Conservation (phyloP, 1,284 basidiomycete genomes). For the Fomitopsis palustris region DNA sequence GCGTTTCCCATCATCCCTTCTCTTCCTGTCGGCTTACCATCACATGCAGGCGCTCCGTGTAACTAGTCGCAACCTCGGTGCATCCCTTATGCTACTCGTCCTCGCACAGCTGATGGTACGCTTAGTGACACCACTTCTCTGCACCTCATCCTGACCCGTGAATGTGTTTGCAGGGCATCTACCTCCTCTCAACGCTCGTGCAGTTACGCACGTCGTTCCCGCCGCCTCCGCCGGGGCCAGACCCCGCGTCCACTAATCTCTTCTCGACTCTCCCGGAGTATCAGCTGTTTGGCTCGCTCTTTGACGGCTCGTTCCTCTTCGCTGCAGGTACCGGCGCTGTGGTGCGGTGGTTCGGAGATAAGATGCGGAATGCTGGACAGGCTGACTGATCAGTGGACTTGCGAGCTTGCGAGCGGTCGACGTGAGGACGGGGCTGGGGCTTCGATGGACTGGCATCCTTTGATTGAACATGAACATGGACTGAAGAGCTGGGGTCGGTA, state of each 20-base stretch:
- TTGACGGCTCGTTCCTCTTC: constrained; percentile 67
- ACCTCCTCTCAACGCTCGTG: constrained; percentile 72
- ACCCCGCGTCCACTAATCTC: constrained; percentile 42
- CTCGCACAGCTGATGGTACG: constrained; percentile 77
- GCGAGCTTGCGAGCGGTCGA: too few relatives aligned
- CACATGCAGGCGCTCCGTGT: constrained; percentile 50
- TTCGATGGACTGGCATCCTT: too few relatives aligned
- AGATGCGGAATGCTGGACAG: constrained; percentile 12
- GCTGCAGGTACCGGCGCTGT: constrained; percentile 45
- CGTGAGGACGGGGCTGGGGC: too few relatives aligned
- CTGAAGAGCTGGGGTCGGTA: too few relatives aligned
- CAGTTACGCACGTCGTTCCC: constrained; percentile 77
- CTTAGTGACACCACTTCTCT: neutral
- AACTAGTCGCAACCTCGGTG: constrained; percentile 62
- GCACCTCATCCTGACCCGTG: neutral
- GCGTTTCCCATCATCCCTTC: constrained; percentile 20
- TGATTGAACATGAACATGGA: too few relatives aligned
- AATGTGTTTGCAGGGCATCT: constrained; percentile 53
- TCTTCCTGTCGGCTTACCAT: neutral
- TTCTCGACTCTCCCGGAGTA: constrained; percentile 72
- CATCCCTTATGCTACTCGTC: constrained; percentile 68
- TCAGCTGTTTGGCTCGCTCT: constrained; percentile 68
- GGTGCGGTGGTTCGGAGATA: constrained; percentile 45
- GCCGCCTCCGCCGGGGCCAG: constrained; percentile 34
- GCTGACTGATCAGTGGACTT: neutral